Percentiles rank a stretch among this genome's conserved stretches.
Evolutionary conservation across 164 flowering plant species (phyloP).

Genomic region (Sextonia rubra): DNA sequence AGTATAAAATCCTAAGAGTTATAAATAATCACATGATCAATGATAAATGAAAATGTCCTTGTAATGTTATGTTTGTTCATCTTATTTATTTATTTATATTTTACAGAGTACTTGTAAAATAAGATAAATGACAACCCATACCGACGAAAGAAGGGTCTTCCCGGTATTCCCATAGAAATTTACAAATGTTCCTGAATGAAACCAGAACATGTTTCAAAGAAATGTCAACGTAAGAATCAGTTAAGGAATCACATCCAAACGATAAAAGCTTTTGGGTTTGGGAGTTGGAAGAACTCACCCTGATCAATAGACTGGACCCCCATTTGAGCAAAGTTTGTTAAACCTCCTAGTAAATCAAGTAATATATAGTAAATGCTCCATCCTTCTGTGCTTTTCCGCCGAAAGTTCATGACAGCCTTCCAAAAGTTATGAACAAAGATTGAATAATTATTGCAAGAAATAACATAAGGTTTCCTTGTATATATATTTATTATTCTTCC

Average conservation of each 20-base stretch:
- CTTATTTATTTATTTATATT: no score
- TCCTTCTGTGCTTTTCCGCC: slow-evolving; percentile 83
- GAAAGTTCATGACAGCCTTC: slow-evolving; percentile 77
- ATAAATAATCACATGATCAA: no score
- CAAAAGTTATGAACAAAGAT: neutral
- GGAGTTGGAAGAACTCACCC: slow-evolving; percentile 31
- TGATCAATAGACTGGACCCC: slow-evolving; percentile 87
- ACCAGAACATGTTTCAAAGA: neutral
- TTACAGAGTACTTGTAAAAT: neutral
- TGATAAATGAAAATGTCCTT: no score
- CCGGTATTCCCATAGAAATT: slow-evolving; percentile 88
- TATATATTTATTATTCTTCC: neutral
- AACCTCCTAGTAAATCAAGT: slow-evolving; percentile 78
- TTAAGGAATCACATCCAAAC: neutral
- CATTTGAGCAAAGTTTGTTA: slow-evolving; percentile 79
- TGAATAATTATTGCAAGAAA: no score
- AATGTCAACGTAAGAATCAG: neutral
- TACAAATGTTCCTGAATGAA: slow-evolving; percentile 64
- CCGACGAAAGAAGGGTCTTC: slow-evolving; percentile 82
- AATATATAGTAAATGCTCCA: slow-evolving; percentile 89
- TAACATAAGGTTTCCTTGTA: neutral
- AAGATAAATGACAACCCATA: slow-evolving; percentile 24
- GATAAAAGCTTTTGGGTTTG: neutral
- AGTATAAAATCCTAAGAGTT: no score
- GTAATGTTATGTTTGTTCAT: no score